These are phyloP conservation scores for Fusarium phyllophilum DNA, from an alignment of 2,329 filamentous ascomycete species.

Conservation along the genomic window DNA sequence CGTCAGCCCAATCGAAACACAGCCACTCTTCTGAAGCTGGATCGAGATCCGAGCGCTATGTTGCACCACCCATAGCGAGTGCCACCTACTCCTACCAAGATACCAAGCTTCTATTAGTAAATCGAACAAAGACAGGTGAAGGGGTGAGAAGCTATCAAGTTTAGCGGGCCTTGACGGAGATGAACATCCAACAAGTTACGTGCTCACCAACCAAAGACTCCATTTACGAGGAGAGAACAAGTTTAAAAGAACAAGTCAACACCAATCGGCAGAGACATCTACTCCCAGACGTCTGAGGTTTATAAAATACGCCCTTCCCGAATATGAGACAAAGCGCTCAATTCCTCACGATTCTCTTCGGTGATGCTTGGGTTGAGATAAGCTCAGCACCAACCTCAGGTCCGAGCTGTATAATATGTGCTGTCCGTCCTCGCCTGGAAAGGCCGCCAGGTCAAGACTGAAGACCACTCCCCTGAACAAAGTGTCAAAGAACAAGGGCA, in stretches of 20 bases:
- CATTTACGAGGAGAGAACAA: neutral
- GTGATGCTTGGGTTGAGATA: neutral
- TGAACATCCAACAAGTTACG: no score
- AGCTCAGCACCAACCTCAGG: no score
- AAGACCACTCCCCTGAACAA: neutral
- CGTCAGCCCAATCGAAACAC: neutral
- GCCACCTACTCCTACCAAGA: neutral
- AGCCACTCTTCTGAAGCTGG: no score
- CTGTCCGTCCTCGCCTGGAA: neutral
- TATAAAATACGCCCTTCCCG: no score
- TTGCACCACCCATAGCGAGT: no score
- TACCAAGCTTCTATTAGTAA: neutral
- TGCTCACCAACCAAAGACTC: no score
- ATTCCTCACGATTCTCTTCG: neutral
- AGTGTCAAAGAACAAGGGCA: neutral
- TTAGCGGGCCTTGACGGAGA: neutral
- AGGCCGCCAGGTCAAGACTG: no score
- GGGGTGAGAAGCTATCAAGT: neutral
- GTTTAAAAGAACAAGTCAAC: neutral
- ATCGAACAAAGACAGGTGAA: neutral
- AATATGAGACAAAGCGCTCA: neutral
- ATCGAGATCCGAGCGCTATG: no score
- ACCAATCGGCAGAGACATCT: neutral
- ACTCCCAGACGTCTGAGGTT: accelerated
- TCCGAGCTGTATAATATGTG: accelerated